These are phyloP conservation scores for Domatiomyces globalis DNA, from an alignment of 2,329 filamentous ascomycete species.

Conservation along the genomic window DNA sequence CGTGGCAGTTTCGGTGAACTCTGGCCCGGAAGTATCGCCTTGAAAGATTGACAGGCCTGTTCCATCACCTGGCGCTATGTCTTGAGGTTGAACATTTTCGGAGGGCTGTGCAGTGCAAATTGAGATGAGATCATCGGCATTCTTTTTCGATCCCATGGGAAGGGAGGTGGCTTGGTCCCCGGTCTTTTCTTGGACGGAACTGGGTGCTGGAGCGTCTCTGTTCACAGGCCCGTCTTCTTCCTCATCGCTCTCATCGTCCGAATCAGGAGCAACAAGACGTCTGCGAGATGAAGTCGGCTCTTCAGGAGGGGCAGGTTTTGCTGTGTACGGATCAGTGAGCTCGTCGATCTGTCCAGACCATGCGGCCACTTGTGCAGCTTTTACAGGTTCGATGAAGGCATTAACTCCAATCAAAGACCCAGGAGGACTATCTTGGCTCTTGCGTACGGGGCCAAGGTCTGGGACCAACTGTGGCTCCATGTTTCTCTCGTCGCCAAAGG, in stretches of 20 bases:
- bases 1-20: background rate
- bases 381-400: background rate
- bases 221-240: background rate
- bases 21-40: background rate
- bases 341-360: constrained; percentile 12
- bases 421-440: background rate
- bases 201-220: background rate
- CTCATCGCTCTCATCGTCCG: constrained; percentile 2
- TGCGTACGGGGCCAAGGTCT: background rate
- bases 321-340: constrained; percentile 12
- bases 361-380: constrained; percentile 5
- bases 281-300: constrained; percentile 3
- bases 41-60: background rate
- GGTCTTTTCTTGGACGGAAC: background rate
- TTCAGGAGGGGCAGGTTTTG: constrained; percentile 7
- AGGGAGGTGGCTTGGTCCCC: background rate
- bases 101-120: background rate
- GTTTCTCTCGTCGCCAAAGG: constrained; percentile 21
- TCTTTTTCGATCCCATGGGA: background rate
- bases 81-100: background rate
- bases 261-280: constrained; percentile 3
- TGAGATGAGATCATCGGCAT: background rate
- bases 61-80: background rate
- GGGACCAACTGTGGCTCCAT: constrained; percentile 4
- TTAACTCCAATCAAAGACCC: background rate